phyloP scores from a whole-genome alignment of 805 yeast species.

The Ogataea thermomethanolica region DNA sequence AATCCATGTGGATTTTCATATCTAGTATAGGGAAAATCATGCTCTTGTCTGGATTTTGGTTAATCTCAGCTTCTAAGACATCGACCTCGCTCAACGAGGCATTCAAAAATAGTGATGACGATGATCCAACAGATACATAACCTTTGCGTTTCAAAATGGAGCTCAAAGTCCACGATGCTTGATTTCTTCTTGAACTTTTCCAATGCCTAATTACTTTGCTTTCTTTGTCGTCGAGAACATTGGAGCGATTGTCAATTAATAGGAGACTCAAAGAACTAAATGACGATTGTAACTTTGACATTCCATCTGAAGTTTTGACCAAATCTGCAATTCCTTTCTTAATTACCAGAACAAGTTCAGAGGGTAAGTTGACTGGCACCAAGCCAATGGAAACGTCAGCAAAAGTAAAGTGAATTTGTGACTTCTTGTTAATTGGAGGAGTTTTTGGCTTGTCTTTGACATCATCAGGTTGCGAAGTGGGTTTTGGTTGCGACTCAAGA shows the following conservation, averaged over 20 bases:
- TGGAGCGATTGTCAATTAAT: conserved; percentile 59
- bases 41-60: neutral
- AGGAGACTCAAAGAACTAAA: conserved; percentile 49
- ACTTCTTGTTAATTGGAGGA: conserved; percentile 1
- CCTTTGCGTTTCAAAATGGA: conserved; percentile 46
- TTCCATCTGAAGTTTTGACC: conserved; percentile 29
- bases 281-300: conserved; percentile 29
- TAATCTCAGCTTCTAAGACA: conserved; percentile 12
- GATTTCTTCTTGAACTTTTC: conserved; percentile 18
- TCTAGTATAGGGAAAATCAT: conserved; percentile 35
- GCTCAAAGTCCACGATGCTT: conserved; percentile 38
- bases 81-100: conserved; percentile 12
- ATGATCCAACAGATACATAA: conserved; percentile 48
- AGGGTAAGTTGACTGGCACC: conserved; percentile 54
- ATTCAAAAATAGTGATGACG: conserved; percentile 39
- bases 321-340: conserved; percentile 54
- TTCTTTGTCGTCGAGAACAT: conserved; percentile 32
- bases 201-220: conserved; percentile 23
- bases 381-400: conserved; percentile 59
- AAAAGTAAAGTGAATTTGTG: conserved; percentile 32
- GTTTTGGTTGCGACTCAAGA: conserved; percentile 30
- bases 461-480: neutral
- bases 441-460: neutral
- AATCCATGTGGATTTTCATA: conserved; percentile 47
- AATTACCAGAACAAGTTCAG: conserved; percentile 52